phyloP scores from a whole-genome alignment of 352 stramenopile genomes.

The Phytophthora hibernalis region DNA sequence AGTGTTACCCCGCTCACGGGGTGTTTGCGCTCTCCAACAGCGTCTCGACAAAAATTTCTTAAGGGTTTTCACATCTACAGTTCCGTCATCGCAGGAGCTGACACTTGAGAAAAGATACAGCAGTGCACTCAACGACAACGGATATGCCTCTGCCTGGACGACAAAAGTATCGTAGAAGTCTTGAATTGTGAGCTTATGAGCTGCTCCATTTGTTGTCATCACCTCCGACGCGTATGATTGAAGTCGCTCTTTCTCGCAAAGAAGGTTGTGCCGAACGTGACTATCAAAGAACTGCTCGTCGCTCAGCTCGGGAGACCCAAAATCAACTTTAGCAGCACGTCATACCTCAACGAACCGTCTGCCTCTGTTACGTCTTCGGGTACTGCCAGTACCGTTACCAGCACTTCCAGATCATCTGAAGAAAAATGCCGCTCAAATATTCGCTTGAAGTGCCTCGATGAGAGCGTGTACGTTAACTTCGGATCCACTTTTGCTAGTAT shows the following conservation, averaged over 20 bases:
- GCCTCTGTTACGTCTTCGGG: neutral
- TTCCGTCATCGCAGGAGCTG: conserved; percentile 30
- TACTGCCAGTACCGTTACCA: conserved; percentile 28
- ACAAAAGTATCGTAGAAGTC: conserved; percentile 27
- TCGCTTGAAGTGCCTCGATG: conserved; percentile 47
- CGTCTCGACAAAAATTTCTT: conserved; percentile 33
- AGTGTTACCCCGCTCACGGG: neutral
- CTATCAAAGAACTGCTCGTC: conserved; percentile 27
- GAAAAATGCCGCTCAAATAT: conserved; percentile 63
- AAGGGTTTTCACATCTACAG: conserved; percentile 33
- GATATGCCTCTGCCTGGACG: neutral
- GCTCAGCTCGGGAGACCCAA: conserved; percentile 44
- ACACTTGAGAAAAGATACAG: conserved; percentile 50
- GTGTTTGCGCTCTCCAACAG: conserved; percentile 30
- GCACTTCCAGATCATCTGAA: conserved; percentile 40
- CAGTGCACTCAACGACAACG: conserved; percentile 34
- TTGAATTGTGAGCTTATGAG: conserved; percentile 20
- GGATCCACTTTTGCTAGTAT: conserved; percentile 66
- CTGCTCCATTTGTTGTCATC: conserved; percentile 18
- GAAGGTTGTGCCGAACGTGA: conserved; percentile 35
- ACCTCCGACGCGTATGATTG: conserved; percentile 21
- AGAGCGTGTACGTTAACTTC: conserved; percentile 38
- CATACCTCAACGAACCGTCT: conserved; percentile 44
- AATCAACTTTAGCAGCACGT: conserved; percentile 59
- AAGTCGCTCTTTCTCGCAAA: conserved; percentile 16